phyloP scores from a whole-genome alignment of 1,139 yeast species.

The Nakaseomyces delphensis region DNA sequence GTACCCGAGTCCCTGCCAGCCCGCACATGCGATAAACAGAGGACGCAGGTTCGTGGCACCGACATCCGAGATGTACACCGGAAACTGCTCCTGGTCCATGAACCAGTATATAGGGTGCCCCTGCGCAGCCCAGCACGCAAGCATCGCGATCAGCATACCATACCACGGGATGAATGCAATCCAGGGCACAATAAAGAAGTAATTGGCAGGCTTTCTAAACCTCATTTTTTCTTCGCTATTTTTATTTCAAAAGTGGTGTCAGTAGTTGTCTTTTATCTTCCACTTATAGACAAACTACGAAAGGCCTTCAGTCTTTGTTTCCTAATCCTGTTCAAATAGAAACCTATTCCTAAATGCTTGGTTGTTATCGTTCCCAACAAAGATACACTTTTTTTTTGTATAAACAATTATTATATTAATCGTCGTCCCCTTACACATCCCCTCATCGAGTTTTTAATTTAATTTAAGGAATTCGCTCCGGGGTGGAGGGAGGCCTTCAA shows the following conservation, averaged over 20 bases:
- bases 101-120: constrained; percentile 67
- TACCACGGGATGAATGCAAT: constrained; percentile 55
- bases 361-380: no score
- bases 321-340: no score
- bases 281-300: no score
- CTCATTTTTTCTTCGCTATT: neutral
- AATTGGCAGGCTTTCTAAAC: constrained; percentile 27
- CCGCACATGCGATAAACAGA: constrained; percentile 70
- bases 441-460: neutral
- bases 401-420: no score
- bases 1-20: constrained; percentile 69
- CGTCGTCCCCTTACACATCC: no score
- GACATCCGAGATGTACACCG: constrained; percentile 72
- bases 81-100: constrained; percentile 42
- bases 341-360: no score
- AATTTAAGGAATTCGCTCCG: no score
- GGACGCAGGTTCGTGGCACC: constrained; percentile 84
- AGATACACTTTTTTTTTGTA: no score
- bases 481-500: no score
- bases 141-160: constrained; percentile 69
- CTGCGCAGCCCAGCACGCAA: constrained; percentile 64
- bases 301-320: no score
- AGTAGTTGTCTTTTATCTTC: neutral
- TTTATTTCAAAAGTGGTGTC: neutral
- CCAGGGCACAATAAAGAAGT: constrained; percentile 45